Percentiles rank a stretch among this genome's conserved stretches.
Conservation (phyloP, 2,329 filamentous ascomycete genomes). For the Colletotrichum spinosum region DNA sequence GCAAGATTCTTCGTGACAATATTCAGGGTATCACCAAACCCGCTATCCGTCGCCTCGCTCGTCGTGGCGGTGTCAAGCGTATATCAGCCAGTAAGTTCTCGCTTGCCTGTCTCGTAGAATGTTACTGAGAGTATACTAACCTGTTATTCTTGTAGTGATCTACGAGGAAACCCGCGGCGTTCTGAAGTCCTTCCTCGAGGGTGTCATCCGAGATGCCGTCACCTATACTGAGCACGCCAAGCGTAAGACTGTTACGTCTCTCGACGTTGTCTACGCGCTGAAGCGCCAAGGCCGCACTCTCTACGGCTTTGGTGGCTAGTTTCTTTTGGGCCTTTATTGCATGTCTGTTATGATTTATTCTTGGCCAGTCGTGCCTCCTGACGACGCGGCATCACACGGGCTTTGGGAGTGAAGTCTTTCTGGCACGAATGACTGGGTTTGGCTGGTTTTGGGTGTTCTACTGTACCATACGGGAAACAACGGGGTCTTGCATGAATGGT, state of each 20-base stretch:
- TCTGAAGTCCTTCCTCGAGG: constrained; percentile 82
- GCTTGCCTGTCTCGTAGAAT: not conserved
- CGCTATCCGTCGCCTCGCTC: constrained; percentile 96
- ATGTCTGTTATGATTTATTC: constrained; percentile 52
- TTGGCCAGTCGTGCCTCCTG: constrained; percentile 37
- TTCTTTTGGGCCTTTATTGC: constrained; percentile 39
- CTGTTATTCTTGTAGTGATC: constrained; percentile 64
- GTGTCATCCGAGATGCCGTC: constrained; percentile 80
- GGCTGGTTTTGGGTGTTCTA: constrained; percentile 56
- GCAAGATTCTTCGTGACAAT: constrained; percentile 99
- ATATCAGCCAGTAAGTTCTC: constrained; percentile 86
- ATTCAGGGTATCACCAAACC: constrained; percentile 99
- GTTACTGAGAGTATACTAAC: constrained; percentile 36
- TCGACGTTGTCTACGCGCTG: constrained; percentile 75
- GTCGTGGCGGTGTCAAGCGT: constrained; percentile 99
- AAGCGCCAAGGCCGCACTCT: constrained; percentile 81
- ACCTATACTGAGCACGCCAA: constrained; percentile 86
- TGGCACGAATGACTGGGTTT: constrained; percentile 55
- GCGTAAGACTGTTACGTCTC: constrained; percentile 81
- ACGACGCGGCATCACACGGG: constrained; percentile 30
- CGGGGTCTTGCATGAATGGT: constrained; percentile 47
- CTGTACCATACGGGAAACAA: constrained; percentile 57
- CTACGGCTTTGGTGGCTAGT: constrained; percentile 91
- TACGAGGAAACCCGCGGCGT: constrained; percentile 84
- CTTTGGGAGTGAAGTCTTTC: constrained; percentile 49